Conservation (phyloP, 2,329 filamentous ascomycete species). For the Botrytis cinerea region DNA sequence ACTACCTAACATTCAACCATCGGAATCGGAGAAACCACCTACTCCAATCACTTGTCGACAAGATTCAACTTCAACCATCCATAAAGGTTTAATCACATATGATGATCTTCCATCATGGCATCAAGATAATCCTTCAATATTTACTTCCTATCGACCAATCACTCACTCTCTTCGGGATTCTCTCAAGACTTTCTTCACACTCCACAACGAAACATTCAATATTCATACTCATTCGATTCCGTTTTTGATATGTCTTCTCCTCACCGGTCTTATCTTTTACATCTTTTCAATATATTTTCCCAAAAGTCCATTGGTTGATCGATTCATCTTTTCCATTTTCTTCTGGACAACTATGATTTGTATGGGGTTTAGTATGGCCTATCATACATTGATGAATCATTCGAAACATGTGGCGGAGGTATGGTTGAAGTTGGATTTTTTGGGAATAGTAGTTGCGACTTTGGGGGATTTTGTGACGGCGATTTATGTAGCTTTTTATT, state of each 20-base stretch:
- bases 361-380: conserved; percentile 15
- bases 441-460: conserved; percentile 19
- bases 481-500: conserved; percentile 23
- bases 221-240: conserved; percentile 20
- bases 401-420: background rate
- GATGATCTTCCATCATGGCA: conserved; percentile 17
- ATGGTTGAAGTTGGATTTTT: conserved; percentile 23
- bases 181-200: background rate
- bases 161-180: background rate
- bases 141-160: conserved; percentile 13
- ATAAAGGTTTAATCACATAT: conserved; percentile 5
- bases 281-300: background rate
- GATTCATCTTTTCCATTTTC: conserved; percentile 7
- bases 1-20: background rate
- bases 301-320: background rate
- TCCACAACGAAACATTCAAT: conserved; percentile 22
- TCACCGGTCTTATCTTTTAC: conserved; percentile 2
- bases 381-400: conserved; percentile 25
- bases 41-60: too few species aligned
- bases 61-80: too few species aligned
- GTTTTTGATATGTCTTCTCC: background rate
- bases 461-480: conserved; percentile 21
- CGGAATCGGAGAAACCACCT: conserved; percentile 6
- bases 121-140: conserved; percentile 19
- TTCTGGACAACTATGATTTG: background rate